Evolutionary conservation across 352 stramenopile species (phyloP).

Genomic region (Phytophthora fragariae): DNA sequence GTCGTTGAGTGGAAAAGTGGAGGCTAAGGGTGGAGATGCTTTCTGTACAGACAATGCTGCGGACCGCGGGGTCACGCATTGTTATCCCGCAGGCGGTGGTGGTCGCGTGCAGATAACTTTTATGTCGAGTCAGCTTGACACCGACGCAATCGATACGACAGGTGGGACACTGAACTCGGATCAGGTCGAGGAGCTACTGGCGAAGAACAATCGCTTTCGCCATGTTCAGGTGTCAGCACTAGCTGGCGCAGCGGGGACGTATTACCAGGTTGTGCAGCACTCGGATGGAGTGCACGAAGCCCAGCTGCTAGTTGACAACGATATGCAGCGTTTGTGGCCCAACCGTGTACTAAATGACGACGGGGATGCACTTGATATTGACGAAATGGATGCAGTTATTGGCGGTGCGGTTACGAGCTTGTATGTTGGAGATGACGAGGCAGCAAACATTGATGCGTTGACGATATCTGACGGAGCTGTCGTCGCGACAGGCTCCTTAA

Average conservation of each 20-base stretch:
- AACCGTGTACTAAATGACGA: conserved; percentile 37
- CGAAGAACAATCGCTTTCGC: conserved; percentile 41
- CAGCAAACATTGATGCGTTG: conserved; percentile 44
- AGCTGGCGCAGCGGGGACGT: conserved; percentile 64
- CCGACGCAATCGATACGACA: conserved; percentile 59
- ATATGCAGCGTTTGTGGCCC: conserved; percentile 42
- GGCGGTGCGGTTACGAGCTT: conserved; percentile 62
- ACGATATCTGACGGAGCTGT: conserved; percentile 59
- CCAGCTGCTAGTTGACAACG: conserved; percentile 53
- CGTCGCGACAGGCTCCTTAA: conserved; percentile 47
- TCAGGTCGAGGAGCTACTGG: conserved; percentile 34
- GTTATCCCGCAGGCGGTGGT: conserved; percentile 67
- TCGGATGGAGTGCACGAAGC: conserved; percentile 57
- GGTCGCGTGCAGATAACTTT: conserved; percentile 75
- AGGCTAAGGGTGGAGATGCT: conserved; percentile 61
- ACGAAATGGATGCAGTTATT: conserved; percentile 40
- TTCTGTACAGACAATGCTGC: conserved; percentile 44
- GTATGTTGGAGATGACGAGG: conserved; percentile 33
- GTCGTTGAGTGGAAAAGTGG: conserved; percentile 51
- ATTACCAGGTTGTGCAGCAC: conserved; percentile 66
- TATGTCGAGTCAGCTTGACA: conserved; percentile 71
- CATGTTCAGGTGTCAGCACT: conserved; percentile 53
- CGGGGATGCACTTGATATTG: conserved; percentile 30
- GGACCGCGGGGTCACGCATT: conserved; percentile 45
- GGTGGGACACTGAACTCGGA: conserved; percentile 46